These are phyloP conservation scores for Echinosophora koreensis DNA, from an alignment of 306 rosid species.

Conservation along the genomic window DNA sequence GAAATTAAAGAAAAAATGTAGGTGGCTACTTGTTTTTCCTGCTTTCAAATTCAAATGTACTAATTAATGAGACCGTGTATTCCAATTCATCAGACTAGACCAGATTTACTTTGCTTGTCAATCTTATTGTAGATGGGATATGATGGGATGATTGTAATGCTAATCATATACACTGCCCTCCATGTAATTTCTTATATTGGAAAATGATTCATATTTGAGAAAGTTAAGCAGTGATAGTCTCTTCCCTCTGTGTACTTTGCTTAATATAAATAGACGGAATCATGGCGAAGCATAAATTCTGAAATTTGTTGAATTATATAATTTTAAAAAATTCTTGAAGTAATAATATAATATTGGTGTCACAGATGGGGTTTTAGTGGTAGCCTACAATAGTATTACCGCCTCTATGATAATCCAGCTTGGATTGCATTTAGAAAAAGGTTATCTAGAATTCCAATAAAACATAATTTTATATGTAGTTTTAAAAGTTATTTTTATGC, in stretches of 20 bases:
- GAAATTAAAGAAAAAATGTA: not conserved
- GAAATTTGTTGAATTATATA: not conserved
- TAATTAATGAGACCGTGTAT: not conserved
- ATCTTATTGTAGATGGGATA: slow-evolving; percentile 16
- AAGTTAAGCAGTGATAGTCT: not conserved
- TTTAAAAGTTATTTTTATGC: slow-evolving; percentile 32
- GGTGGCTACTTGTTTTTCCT: slow-evolving; percentile 8
- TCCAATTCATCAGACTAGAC: slow-evolving; percentile 13
- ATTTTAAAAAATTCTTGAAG: no score
- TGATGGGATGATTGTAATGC: not conserved
- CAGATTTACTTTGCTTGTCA: slow-evolving; percentile 23
- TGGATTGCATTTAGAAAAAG: not conserved
- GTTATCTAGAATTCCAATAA: slow-evolving; percentile 15
- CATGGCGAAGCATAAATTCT: not conserved
- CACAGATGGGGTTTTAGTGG: no score
- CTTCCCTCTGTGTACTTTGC: not conserved
- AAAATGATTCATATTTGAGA: slow-evolving; percentile 3
- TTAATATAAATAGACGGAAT: not conserved
- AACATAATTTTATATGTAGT: not conserved
- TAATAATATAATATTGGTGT: no score
- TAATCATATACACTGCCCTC: not conserved
- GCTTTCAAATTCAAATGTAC: slow-evolving; percentile 15
- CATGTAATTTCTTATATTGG: not conserved
- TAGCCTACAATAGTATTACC: no score
- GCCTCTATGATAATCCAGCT: no score